Evolutionary conservation across 257 asterid species (phyloP), one percentile per base, ranked within the genome.

Genomic region (Nicotiana paniculata): DNA sequence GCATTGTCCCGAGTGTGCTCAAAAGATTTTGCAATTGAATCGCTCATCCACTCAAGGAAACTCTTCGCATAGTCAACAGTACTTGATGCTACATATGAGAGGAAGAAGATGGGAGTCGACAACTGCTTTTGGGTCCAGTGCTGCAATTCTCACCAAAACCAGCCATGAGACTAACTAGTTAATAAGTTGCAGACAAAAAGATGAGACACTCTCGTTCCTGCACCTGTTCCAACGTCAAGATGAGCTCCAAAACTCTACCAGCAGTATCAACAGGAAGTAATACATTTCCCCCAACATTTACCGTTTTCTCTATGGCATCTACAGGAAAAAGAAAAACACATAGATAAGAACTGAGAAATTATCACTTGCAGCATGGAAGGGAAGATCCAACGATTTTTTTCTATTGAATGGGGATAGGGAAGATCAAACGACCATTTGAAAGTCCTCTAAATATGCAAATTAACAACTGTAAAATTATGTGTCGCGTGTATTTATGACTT

Each of bases 41-140:
- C 99, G 84, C 98, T 92, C 99, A 94, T 96, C 97, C 97, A 96
- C 90, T 96, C 99, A 66, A 96, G 98, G 84, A 93, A 94, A 88
- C 98, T 93, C 93, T 94, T 96, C 75, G 84, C 98, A 85, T 90
- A 96, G 86, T 94, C 98, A 86, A 96, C 87, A 7, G 98, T 94
- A 89, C 98, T 96, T 65, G 99, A 94, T 43, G 98, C 86, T 84
- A 94, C 97, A 78, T 94, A 90, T 39, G 98, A 90, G 83, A 96
- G 93, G 80, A 93, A 94, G 91, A 83, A 94, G 84, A 96, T 91
- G 81, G 99, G 97, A 89, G 89, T 90, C 55, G 91, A 79, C 77
- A 92, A 86, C 85, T 90, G 91, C 68, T 92, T 84, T 62, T 91
- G 94, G 87, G 90, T 92, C 99, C 99, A 96, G 82, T 84, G 89